phyloP scores from a whole-genome alignment of 768 basidiomycete genomes.

The Leccinum arenicola region DNA sequence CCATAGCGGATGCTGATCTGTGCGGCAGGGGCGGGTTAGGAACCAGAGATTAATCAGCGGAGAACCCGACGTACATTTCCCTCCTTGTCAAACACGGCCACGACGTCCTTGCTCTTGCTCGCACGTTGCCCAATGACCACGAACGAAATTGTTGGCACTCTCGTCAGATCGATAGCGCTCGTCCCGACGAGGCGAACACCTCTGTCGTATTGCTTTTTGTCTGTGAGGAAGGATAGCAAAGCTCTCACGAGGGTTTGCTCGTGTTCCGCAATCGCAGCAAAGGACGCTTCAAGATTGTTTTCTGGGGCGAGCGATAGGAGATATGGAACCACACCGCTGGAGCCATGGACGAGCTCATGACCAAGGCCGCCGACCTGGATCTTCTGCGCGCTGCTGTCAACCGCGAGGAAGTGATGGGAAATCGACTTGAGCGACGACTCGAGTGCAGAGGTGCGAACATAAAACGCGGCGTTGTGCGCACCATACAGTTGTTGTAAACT shows the following conservation, averaged over 20 bases:
- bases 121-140: constrained; percentile 58
- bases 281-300: constrained; percentile 47
- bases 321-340: constrained; percentile 60
- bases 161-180: constrained; percentile 37
- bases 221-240: constrained; percentile 54
- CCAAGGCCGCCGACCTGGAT: constrained; percentile 73
- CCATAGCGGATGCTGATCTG: constrained; percentile 79
- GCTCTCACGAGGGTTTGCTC: constrained; percentile 57
- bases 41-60: not conserved
- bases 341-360: constrained; percentile 65
- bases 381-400: constrained; percentile 49
- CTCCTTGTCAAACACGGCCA: constrained; percentile 59
- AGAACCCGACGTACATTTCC: constrained; percentile 49
- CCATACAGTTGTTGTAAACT: constrained; percentile 58
- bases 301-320: constrained; percentile 56
- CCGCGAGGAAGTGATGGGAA: constrained; percentile 67
- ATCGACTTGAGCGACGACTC: constrained; percentile 52
- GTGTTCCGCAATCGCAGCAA: constrained; percentile 55
- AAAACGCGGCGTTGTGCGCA: constrained; percentile 66
- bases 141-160: constrained; percentile 72
- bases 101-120: constrained; percentile 61
- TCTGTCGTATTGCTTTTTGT: constrained; percentile 44
- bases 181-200: constrained; percentile 71
- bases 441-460: constrained; percentile 52
- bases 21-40: not conserved